Percentiles rank a stretch among this genome's conserved stretches.
Evolutionary conservation across 345 rosid species (phyloP).

Genomic region (Camelina hispida): DNA sequence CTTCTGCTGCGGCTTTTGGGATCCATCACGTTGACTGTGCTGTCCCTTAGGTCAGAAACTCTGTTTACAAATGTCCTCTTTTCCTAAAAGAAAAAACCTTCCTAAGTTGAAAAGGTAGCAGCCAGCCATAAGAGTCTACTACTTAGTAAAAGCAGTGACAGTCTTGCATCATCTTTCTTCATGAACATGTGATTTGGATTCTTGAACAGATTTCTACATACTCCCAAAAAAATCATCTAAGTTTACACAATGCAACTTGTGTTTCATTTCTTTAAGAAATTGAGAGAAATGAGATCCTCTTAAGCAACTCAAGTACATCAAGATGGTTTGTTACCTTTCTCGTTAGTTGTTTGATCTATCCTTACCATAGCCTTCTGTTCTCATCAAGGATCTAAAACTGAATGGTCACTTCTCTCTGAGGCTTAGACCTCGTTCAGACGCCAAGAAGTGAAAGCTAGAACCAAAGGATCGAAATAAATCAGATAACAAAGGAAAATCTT

Average conservation of each 20-base stretch:
- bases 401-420: constrained; percentile 43
- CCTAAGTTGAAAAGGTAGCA: constrained; percentile 4
- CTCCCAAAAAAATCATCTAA: not conserved
- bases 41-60: constrained; percentile 71
- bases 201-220: constrained; percentile 2
- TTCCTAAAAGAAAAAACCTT: constrained; percentile 2
- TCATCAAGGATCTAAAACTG: constrained; percentile 11
- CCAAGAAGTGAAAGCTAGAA: constrained; percentile 49
- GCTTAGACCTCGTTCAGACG: constrained; percentile 60
- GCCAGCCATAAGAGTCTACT: constrained; percentile 26
- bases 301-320: constrained; percentile 75
- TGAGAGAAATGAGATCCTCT: constrained; percentile 71
- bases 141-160: constrained; percentile 14
- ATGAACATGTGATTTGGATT: constrained; percentile 2
- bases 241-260: constrained; percentile 26
- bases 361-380: not conserved
- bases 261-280: constrained; percentile 63
- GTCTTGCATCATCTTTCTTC: constrained; percentile 29
- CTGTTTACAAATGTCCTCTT: constrained; percentile 5
- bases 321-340: constrained; percentile 57
- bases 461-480: constrained; percentile 14
- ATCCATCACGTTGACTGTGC: constrained; percentile 86
- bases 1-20: constrained; percentile 68
- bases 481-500: constrained; percentile 24
- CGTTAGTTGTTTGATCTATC: constrained; percentile 7